These are phyloP conservation scores for Ascocoryne sarcoides DNA, from an alignment of 2,329 filamentous ascomycete genomes.

Conservation along the genomic window DNA sequence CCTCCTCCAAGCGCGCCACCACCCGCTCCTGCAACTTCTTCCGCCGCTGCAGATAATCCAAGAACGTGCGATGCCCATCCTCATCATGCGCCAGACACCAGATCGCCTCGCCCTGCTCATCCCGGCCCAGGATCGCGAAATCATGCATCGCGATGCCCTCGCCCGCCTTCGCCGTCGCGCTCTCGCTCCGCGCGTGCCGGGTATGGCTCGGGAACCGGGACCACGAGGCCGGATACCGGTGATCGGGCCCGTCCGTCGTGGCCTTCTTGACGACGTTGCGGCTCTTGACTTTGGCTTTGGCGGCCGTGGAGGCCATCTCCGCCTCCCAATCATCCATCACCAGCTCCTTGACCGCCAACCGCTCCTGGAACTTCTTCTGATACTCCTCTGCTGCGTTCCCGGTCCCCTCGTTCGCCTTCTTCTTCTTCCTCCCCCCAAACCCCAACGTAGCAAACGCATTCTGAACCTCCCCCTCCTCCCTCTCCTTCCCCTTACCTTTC, in stretches of 20 bases:
- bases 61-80: slow-evolving; percentile 13
- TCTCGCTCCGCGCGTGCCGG: slow-evolving; percentile 16
- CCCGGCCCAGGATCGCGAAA: slow-evolving; percentile 14
- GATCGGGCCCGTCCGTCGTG: slow-evolving; percentile 13
- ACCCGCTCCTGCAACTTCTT: slow-evolving; percentile 11
- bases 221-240: slow-evolving; percentile 23
- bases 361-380: slow-evolving; percentile 12
- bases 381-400: slow-evolving; percentile 14
- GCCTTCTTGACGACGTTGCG: slow-evolving; percentile 17
- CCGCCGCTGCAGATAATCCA: slow-evolving; percentile 8
- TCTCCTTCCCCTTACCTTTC: slow-evolving; percentile 1
- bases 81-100: slow-evolving; percentile 20
- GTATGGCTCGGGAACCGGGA: slow-evolving; percentile 22
- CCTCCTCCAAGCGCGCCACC: slow-evolving; percentile 6
- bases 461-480: slow-evolving; percentile 3
- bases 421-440: slow-evolving; percentile 9
- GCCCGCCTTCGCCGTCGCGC: slow-evolving; percentile 9
- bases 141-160: slow-evolving; percentile 12
- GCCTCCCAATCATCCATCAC: slow-evolving; percentile 21
- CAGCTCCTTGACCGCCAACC: slow-evolving; percentile 14
- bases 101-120: slow-evolving; percentile 12
- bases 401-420: slow-evolving; percentile 7
- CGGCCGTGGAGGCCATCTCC: slow-evolving; percentile 17
- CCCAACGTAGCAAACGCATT: slow-evolving; percentile 8
- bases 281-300: slow-evolving; percentile 18